These are phyloP conservation scores for Suillus lakei DNA, from an alignment of 768 basidiomycete genomes.

Conservation along the genomic window DNA sequence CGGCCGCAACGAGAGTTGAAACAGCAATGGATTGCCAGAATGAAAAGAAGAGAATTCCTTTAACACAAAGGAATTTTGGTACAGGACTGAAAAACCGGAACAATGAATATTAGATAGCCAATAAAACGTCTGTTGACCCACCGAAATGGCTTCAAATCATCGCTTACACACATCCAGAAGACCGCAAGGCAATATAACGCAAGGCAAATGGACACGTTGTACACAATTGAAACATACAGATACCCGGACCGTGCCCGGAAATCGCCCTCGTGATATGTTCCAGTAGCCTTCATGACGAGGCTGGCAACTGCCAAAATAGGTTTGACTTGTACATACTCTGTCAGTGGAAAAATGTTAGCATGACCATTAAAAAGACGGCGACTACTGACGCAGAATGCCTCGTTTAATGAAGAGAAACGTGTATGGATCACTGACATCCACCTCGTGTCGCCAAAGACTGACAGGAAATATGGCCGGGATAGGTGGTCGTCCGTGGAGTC, in stretches of 20 bases:
- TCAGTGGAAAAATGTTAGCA: constrained; percentile 9
- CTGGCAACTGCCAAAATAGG: constrained; percentile 86
- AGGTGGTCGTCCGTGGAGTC: constrained; percentile 89
- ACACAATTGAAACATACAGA: constrained; percentile 86
- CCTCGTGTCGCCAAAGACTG: constrained; percentile 79
- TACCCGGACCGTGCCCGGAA: constrained; percentile 88
- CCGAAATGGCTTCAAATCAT: constrained; percentile 91
- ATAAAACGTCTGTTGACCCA: constrained; percentile 33
- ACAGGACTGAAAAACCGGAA: constrained; percentile 61
- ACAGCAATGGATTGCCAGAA: constrained; percentile 96
- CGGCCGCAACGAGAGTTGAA: constrained; percentile 85
- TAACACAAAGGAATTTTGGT: constrained; percentile 98
- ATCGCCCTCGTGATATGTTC: constrained; percentile 89
- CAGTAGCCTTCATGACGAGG: constrained; percentile 82
- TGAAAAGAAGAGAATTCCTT: constrained; percentile 97
- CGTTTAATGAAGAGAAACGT: constrained; percentile 93
- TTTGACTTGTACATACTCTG: constrained; percentile 98
- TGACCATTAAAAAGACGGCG: background rate
- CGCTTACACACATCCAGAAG: constrained; percentile 93
- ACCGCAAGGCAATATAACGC: constrained; percentile 91
- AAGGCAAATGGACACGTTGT: constrained; percentile 81
- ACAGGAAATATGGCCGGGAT: constrained; percentile 88
- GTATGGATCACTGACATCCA: constrained; percentile 95
- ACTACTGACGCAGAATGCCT: constrained; percentile 82
- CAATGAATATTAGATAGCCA: constrained; percentile 7